Percentiles rank a stretch among this genome's conserved stretches.
These are phyloP conservation scores for Mallotus japonicus DNA, from an alignment of 441 rosid species.

Conservation along the genomic window DNA sequence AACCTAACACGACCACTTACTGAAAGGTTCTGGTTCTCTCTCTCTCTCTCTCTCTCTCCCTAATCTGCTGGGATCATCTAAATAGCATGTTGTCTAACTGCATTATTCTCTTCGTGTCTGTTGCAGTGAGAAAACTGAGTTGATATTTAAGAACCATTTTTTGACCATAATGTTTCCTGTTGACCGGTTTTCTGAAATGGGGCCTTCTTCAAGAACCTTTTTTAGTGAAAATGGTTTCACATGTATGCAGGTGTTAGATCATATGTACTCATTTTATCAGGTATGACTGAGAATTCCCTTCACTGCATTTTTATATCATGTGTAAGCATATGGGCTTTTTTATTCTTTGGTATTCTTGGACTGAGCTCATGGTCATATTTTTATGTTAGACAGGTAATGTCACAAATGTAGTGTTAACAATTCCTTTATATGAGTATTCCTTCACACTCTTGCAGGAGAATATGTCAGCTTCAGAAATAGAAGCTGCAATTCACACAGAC, in stretches of 20 bases:
- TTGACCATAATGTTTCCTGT: slow-evolving; percentile 78
- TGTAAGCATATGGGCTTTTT: background rate
- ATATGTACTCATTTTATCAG: slow-evolving; percentile 78
- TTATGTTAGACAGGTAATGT: background rate
- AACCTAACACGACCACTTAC: slow-evolving; percentile 73
- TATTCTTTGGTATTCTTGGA: background rate
- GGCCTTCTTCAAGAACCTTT: slow-evolving; percentile 89
- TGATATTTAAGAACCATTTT: slow-evolving; percentile 67
- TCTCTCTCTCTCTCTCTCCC: background rate
- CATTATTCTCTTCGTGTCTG: slow-evolving; percentile 9
- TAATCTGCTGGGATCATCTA: background rate
- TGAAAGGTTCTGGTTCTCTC: slow-evolving; percentile 67
- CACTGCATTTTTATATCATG: too few species aligned
- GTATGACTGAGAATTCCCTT: slow-evolving; percentile 36
- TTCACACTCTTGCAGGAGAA: slow-evolving; percentile 50
- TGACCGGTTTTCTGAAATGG: slow-evolving; percentile 91
- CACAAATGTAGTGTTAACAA: background rate
- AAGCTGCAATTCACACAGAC: slow-evolving; percentile 82
- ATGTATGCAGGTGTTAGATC: slow-evolving; percentile 70
- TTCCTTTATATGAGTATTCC: background rate
- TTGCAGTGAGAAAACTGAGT: slow-evolving; percentile 80
- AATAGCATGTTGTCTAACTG: slow-evolving; percentile 10
- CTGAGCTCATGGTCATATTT: background rate
- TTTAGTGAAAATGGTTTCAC: slow-evolving; percentile 81
- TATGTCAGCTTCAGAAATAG: slow-evolving; percentile 64